Conservation (phyloP, 768 basidiomycete genomes). For the Tulasnella sp. region DNA sequence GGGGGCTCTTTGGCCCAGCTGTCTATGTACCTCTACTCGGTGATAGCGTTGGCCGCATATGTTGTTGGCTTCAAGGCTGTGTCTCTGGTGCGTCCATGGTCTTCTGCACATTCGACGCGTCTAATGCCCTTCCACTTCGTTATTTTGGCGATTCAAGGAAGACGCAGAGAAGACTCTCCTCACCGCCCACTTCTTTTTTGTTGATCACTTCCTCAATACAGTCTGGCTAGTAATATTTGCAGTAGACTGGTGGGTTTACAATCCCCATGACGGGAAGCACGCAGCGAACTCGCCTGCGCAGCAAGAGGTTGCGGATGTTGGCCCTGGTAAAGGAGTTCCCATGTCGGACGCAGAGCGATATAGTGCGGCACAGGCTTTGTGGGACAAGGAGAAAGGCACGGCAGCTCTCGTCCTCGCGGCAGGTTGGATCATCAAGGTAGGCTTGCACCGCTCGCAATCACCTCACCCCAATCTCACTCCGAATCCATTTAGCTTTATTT, state of each 20-base stretch:
- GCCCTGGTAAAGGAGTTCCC: slow-evolving; percentile 40
- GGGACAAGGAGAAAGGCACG: slow-evolving; percentile 84
- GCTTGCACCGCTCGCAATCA: slow-evolving; percentile 30
- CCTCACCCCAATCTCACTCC: not conserved
- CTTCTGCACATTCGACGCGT: slow-evolving; percentile 22
- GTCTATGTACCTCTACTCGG: slow-evolving; percentile 90
- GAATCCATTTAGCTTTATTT: slow-evolving; percentile 71
- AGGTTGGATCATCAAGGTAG: slow-evolving; percentile 86
- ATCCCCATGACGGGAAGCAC: slow-evolving; percentile 83
- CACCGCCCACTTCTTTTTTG: slow-evolving; percentile 86
- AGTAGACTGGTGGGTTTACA: slow-evolving; percentile 84
- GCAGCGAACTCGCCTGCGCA: slow-evolving; percentile 84
- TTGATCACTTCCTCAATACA: slow-evolving; percentile 87
- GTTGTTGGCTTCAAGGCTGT: slow-evolving; percentile 86
- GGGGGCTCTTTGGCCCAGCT: slow-evolving; percentile 84
- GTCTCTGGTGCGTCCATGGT: slow-evolving; percentile 58
- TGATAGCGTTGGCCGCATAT: slow-evolving; percentile 70
- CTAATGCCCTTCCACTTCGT: slow-evolving; percentile 10
- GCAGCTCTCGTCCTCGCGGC: slow-evolving; percentile 71
- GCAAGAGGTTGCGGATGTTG: slow-evolving; percentile 62
- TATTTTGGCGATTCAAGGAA: slow-evolving; percentile 55
- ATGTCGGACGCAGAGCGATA: slow-evolving; percentile 64
- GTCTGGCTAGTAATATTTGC: slow-evolving; percentile 91
- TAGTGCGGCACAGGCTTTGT: slow-evolving; percentile 71
- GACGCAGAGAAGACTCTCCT: slow-evolving; percentile 77